Conservation (phyloP, 2,329 filamentous ascomycete genomes). For the Catunica adiposa region DNA sequence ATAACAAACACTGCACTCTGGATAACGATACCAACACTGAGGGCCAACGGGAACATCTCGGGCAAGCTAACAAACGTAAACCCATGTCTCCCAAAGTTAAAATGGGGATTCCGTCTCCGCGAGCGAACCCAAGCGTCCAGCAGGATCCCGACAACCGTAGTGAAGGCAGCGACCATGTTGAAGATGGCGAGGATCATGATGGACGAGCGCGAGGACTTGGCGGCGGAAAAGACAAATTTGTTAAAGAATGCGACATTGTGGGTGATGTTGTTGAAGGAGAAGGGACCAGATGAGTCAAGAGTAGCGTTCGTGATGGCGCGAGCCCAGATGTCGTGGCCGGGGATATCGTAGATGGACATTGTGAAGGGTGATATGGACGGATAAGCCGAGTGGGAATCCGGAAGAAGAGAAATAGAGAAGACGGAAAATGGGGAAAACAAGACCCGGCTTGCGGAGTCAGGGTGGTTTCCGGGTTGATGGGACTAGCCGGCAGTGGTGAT, state of each 20-base stretch:
- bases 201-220: conserved; percentile 42
- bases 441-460: conserved; percentile 3
- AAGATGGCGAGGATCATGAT: conserved; percentile 45
- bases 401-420: background rate
- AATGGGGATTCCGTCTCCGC: conserved; percentile 26
- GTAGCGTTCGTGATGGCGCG: conserved; percentile 5
- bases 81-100: conserved; percentile 21
- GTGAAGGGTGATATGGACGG: background rate
- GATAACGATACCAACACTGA: conserved; percentile 39
- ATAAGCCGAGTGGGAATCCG: background rate
- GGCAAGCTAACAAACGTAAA: conserved; percentile 30
- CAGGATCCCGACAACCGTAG: conserved; percentile 38
- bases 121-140: conserved; percentile 36
- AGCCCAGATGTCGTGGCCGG: conserved; percentile 4
- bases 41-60: conserved; percentile 37
- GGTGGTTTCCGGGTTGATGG: background rate
- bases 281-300: background rate
- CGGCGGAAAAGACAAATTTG: conserved; percentile 34
- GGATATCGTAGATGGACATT: conserved; percentile 7
- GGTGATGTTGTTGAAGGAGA: conserved; percentile 25
- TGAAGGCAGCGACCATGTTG: conserved; percentile 41
- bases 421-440: background rate
- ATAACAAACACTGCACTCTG: conserved; percentile 42
- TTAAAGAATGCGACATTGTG: conserved; percentile 28
- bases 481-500: too few species aligned